These are phyloP conservation scores for Davidsoniella virescens DNA, from an alignment of 2,329 filamentous ascomycete species.

Conservation along the genomic window DNA sequence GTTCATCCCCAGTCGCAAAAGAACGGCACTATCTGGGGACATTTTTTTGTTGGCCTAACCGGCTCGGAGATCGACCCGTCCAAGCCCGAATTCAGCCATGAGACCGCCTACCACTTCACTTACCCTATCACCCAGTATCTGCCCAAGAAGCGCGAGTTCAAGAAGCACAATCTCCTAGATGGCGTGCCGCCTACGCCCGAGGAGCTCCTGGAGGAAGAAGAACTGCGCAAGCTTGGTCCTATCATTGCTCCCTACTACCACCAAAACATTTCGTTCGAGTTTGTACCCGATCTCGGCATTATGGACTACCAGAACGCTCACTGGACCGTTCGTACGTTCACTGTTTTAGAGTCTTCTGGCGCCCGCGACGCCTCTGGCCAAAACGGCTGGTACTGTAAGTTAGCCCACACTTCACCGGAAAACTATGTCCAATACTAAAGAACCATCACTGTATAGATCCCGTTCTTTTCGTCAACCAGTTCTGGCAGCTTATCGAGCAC, in stretches of 20 bases:
- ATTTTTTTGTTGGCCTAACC: constrained; percentile 73
- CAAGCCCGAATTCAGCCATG: constrained; percentile 52
- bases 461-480: constrained; percentile 82
- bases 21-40: constrained; percentile 87
- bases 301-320: constrained; percentile 50
- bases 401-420: background rate
- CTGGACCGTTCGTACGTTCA: constrained; percentile 59
- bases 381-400: constrained; percentile 73
- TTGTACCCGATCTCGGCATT: constrained; percentile 66
- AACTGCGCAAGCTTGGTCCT: constrained; percentile 40
- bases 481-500: constrained; percentile 86
- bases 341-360: constrained; percentile 63
- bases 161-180: constrained; percentile 75
- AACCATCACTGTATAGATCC: constrained; percentile 32
- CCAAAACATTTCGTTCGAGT: constrained; percentile 78
- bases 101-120: constrained; percentile 66
- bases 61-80: constrained; percentile 65
- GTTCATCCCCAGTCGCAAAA: constrained; percentile 70
- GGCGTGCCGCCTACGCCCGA: constrained; percentile 24
- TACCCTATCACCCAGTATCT: constrained; percentile 81
- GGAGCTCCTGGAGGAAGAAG: constrained; percentile 34
- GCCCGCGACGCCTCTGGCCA: constrained; percentile 70
- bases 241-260: constrained; percentile 79
- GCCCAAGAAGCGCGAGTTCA: constrained; percentile 74
- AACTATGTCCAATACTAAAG: constrained; percentile 12